Evolutionary conservation across 164 flowering plant genomes (phyloP).

Genomic region (Vitis vinifera): ASM3070453v1 NC_081811.1:1306501-1307000

Average conservation of each 20-base stretch:
- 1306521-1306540: not conserved
- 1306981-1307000: not conserved
- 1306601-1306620: too few species aligned
- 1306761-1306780: slow-evolving; percentile 99
- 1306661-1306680: slow-evolving; percentile 1
- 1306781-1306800: slow-evolving; percentile 61
- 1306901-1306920: slow-evolving; percentile 99
- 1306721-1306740: slow-evolving; percentile 97
- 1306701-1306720: slow-evolving; percentile 79
- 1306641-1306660: not conserved
- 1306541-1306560: not conserved
- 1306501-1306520: not conserved
- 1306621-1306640: too few species aligned
- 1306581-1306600: not conserved
- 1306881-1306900: slow-evolving; percentile 89
- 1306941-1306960: not conserved
- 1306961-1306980: not conserved
- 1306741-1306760: slow-evolving; percentile 98
- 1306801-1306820: slow-evolving; percentile 15
- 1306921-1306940: slow-evolving; percentile 18
- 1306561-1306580: not conserved
- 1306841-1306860: slow-evolving; percentile 62
- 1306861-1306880: slow-evolving; percentile 63
- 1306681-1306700: slow-evolving; percentile 87
- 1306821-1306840: slow-evolving; percentile 18